Base-by-base conservation (phyloP, 768 basidiomycete genomes). In the Paxillus involutus region DNA sequence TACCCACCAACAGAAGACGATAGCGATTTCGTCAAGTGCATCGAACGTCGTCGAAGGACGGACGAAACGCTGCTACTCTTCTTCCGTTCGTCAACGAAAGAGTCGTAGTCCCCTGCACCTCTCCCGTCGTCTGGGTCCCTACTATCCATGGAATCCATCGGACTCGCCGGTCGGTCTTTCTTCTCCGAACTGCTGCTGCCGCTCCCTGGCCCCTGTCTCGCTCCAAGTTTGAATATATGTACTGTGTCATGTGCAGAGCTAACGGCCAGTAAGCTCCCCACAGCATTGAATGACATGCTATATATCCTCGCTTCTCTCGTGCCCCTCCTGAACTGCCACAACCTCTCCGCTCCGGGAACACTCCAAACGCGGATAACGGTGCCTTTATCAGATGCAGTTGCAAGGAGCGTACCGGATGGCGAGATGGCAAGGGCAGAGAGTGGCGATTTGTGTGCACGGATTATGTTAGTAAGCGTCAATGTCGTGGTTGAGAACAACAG, bases 281-380 rank as follows among this genome's bases (percentile, higher is more conserved):
- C 84, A 3, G 83, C 65, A 65, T 99, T 99, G 72, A 98, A 98
- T 33, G 81, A 83, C 67, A 89, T 83, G 17, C 86, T 88, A 60
- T 89, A 91, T 59, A 99, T 98, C 67, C 78, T 77, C 14, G 94
- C 84, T 59, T 90, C 91, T 30, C 93, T 79, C 39, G 90, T 92
- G 7, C 97, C 97, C 43, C 97, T 73, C 6, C 97, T 75, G 77
- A 98, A 98, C 70, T 99, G 95, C 71, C 94, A 95, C 45, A 98
- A 68, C 71, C 94, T 94, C 75, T 98, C 92, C 0, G 94, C 92
- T 6, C 86, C 83, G 0, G 97, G 96, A 13, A 97, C 77, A 44
- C 83, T 83, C 82, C 94, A 98, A 1, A 98, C 94, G 42, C 97
- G 84, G 51, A 99, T 96, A 58, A 98, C 94, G 6, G 97, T 99